Evolutionary conservation across 257 asterid species (phyloP), one percentile per base, ranked within the genome.

Genomic region (Nicotiana benthamiana): DNA sequence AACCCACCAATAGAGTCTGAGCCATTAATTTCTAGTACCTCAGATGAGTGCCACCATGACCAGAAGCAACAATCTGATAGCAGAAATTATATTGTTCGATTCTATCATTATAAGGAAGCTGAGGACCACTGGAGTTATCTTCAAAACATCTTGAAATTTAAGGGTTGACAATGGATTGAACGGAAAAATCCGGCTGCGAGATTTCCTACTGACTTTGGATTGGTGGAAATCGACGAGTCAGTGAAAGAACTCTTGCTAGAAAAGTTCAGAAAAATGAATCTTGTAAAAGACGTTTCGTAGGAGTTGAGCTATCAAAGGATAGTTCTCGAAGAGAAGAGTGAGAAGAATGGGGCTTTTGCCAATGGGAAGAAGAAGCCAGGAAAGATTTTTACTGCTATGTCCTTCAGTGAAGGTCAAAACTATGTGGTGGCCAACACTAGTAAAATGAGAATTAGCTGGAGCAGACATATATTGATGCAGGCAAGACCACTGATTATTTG

Each of bases 81-180:
- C 77, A 87, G 75, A 24, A 91, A 89, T 76, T 91, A 92, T 89
- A 93, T 93, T 61, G 83, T 95, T 79, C 90, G 99, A 74, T 95
- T 95, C 61, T 6, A 82, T 34, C 84, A 82, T 2, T 95, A 92
- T 86, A 86, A 77, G 84, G 86, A 83, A 52, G 91, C 91, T 26
- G 83, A 86, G 27, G 89, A 89, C 27, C 93, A 85, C 61, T 86
- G 81, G 82, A 87, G 67, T 15, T 93, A 93, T 89, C 93, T 93
- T 27, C 88, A 81, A 83, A 83, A 83, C 62, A 83, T 83, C 28
- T 88, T 95, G 61, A 85, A 87, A 84, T 90, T 90, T 1, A 40
- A 86, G 43, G 97, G 96, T 4, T 95, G 99, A 98, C 81, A 88
- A 80, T 95, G 99, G 98, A 90, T 95, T 67, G 97, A 89, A 80